A percentile compares a stretch with the other conserved stretches of the same genome.
Conservation (phyloP, 1,139 yeast genomes). For the Yamadazyma taylorii region DNA sequence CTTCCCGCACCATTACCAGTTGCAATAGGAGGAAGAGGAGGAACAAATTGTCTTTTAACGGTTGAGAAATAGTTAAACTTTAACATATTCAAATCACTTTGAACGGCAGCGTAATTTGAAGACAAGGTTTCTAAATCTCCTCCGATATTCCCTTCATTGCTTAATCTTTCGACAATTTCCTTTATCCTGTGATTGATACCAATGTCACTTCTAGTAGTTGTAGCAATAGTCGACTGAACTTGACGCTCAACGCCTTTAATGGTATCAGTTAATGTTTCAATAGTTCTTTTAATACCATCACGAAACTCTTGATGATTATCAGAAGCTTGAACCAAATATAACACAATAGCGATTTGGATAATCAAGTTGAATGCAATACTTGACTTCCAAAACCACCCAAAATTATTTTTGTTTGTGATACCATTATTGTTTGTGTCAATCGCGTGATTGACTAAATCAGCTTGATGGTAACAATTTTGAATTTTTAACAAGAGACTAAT, state of each 20-base stretch:
- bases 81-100: conserved; percentile 15
- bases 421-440: conserved; percentile 6
- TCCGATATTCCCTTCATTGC: conserved; percentile 19
- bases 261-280: conserved; percentile 4
- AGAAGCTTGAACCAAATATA: conserved; percentile 12
- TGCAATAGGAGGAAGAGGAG: conserved; percentile 9
- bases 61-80: conserved; percentile 13
- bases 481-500: conserved; percentile 21
- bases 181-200: conserved; percentile 10
- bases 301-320: conserved; percentile 5
- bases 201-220: conserved; percentile 1
- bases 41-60: conserved; percentile 11
- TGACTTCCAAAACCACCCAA: no score
- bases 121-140: conserved; percentile 14
- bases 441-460: conserved; percentile 19
- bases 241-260: conserved; percentile 2
- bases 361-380: conserved; percentile 14
- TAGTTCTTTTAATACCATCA: neutral
- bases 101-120: conserved; percentile 8
- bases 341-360: conserved; percentile 17
- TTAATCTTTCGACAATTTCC: conserved; percentile 17
- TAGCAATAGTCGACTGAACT: conserved; percentile 5
- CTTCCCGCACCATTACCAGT: no score
- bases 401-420: no score
- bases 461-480: conserved; percentile 26